phyloP scores from a whole-genome alignment of 2,329 filamentous ascomycete genomes.

The Apiospora marii region DNA sequence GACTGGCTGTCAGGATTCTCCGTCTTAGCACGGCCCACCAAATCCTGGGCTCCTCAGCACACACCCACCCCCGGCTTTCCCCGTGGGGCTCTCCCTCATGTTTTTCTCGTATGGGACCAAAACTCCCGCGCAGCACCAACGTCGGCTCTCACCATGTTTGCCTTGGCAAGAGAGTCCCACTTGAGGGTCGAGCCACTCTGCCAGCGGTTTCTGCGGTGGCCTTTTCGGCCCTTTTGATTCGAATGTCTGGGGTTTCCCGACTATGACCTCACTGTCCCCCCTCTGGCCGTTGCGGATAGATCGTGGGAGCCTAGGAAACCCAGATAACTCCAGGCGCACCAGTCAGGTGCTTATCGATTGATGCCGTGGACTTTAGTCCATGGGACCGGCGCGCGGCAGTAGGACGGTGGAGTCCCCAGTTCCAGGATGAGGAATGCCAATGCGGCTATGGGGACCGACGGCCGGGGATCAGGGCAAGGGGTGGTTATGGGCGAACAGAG shows the following conservation, averaged over 20 bases:
- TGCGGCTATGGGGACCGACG: neutral
- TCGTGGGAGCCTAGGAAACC: neutral
- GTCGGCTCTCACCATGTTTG: neutral
- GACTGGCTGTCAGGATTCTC: neutral
- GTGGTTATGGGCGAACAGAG: neutral
- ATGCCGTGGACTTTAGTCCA: neutral
- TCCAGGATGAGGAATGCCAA: too few species aligned
- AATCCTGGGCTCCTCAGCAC: too few species aligned
- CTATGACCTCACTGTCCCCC: constrained; percentile 4
- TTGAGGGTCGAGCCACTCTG: neutral
- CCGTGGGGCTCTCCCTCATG: constrained; percentile 10
- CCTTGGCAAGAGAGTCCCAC: neutral
- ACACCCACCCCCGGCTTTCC: constrained; percentile 12
- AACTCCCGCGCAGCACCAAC: neutral
- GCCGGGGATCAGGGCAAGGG: neutral
- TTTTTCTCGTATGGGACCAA: neutral
- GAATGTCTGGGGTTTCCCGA: neutral
- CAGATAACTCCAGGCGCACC: neutral
- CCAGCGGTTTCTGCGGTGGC: neutral
- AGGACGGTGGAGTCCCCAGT: neutral
- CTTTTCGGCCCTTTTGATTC: neutral
- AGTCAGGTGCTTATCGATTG: neutral
- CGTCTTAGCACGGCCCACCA: neutral
- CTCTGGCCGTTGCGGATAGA: neutral
- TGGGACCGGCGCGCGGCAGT: neutral